Conservation (phyloP, 1,139 yeast species). For the Schwanniomyces etchellsii region DNA sequence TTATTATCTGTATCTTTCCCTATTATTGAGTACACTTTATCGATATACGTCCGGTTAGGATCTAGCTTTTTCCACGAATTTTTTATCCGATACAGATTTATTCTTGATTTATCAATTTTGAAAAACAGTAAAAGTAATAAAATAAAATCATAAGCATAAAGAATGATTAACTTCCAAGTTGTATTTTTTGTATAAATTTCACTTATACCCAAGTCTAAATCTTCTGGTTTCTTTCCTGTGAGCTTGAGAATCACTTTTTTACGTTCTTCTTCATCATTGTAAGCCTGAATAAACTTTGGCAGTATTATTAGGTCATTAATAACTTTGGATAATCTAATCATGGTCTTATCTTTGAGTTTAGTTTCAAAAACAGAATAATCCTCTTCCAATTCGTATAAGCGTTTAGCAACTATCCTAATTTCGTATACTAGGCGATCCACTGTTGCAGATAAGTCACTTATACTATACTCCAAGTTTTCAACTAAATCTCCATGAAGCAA, state of each 20-base stretch:
- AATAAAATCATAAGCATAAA: conserved; percentile 28
- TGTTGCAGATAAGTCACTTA: conserved; percentile 60
- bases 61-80: conserved; percentile 40
- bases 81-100: conserved; percentile 43
- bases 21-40: conserved; percentile 30
- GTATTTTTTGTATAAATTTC: not conserved
- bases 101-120: conserved; percentile 32
- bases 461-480: conserved; percentile 38
- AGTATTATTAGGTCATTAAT: conserved; percentile 33
- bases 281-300: conserved; percentile 29
- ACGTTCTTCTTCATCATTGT: conserved; percentile 23
- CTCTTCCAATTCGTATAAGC: conserved; percentile 79
- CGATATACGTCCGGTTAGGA: conserved; percentile 37
- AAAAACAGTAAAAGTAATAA: conserved; percentile 25
- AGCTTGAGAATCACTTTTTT: conserved; percentile 21
- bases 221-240: conserved; percentile 20
- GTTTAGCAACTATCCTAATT: conserved; percentile 61
- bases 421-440: conserved; percentile 80
- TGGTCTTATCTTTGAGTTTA: conserved; percentile 25
- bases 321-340: conserved; percentile 21
- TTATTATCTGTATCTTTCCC: conserved; percentile 32
- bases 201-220: conserved; percentile 1
- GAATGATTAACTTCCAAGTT: conserved; percentile 15
- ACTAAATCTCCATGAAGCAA: conserved; percentile 29
- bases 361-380: conserved; percentile 46